phyloP scores from a whole-genome alignment of 768 basidiomycete species.

The Tulasnella sp. region DNA sequence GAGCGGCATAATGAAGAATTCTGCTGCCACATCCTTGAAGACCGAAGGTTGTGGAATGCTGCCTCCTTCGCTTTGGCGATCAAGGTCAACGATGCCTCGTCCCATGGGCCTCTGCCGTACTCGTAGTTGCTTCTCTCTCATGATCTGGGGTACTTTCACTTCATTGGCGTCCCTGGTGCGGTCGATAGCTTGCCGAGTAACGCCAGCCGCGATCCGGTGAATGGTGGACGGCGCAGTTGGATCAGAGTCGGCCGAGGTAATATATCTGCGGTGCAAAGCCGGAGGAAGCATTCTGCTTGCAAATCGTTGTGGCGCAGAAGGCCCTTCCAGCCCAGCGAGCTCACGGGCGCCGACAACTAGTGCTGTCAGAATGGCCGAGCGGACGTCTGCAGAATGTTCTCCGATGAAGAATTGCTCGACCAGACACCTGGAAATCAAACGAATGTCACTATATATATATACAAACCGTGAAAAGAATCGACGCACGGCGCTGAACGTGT shows the following conservation, averaged over 20 bases:
- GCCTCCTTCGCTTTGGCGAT: background rate
- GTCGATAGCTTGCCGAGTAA: conserved; percentile 57
- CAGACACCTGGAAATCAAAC: conserved; percentile 46
- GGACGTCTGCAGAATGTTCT: conserved; percentile 82
- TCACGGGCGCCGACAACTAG: conserved; percentile 82
- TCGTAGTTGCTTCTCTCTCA: conserved; percentile 67
- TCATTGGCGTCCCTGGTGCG: conserved; percentile 48
- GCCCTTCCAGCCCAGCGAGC: conserved; percentile 48
- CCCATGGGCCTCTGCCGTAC: conserved; percentile 34
- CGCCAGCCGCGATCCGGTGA: conserved; percentile 51
- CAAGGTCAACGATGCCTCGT: background rate
- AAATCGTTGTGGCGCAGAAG: conserved; percentile 42
- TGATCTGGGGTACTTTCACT: conserved; percentile 51
- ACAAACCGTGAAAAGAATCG: background rate
- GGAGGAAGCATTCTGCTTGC: conserved; percentile 75
- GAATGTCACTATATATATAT: background rate
- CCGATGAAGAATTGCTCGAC: conserved; percentile 92
- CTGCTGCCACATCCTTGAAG: conserved; percentile 60
- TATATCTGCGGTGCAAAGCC: conserved; percentile 60
- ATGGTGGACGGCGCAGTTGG: conserved; percentile 33
- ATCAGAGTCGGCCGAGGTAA: conserved; percentile 36
- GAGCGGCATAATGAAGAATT: conserved; percentile 81
- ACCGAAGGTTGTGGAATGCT: conserved; percentile 29
- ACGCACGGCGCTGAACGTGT: conserved; percentile 73
- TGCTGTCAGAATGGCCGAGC: conserved; percentile 77